Evolutionary conservation across 345 rosid genomes (phyloP), one percentile per base, ranked within the genome.

Genomic region (Alliaria petiolata): DNA sequence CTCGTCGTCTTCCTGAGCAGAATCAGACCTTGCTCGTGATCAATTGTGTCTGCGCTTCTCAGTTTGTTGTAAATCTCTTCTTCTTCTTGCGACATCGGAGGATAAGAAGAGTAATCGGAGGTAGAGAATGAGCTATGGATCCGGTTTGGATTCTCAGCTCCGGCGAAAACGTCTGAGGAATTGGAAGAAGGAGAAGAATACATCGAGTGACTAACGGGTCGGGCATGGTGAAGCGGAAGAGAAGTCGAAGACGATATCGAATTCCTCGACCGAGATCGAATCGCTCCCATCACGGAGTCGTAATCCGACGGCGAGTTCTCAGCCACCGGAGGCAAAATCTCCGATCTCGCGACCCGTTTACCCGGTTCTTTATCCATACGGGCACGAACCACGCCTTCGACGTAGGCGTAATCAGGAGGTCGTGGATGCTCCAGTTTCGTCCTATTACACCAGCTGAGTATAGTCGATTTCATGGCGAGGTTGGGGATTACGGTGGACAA

Each of bases 401-500:
- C 84, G 3, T 78, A 57, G 60, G 66, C 57, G 73, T 81, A 85
- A 65, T 85, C 89, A 7, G 84, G 84, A 1, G 84, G 65, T 3
- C 59, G 49, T 0, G 95, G 91, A 4, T 62, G 83, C 1, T 54
- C 74, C 43, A 74, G 0, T 10, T 79, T 74, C 44, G 78, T 62
- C 35, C 40, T 63, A n/a, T 73, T 61, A 64, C 91, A 92, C 96
- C 96, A 92, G 50, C 78, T 79, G 13, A 78, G 71, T 53, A 92
- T 86, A 5, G 96, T 71, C 25, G 90, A 75, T 53, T 82, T 88
- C 74, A 92, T 80, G 51, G 89, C 86, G 25, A 85, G 66, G 64
- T 92, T 92, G 7, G 98, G 89, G 60, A 92, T 80, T 1, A 84
- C 80, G 0, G 85, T 55, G 12, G 86, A 53, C 71, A 92, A 84